These are phyloP conservation scores for Camelina laxa DNA, from an alignment of 345 rosid genomes.

Conservation along the genomic window DNA sequence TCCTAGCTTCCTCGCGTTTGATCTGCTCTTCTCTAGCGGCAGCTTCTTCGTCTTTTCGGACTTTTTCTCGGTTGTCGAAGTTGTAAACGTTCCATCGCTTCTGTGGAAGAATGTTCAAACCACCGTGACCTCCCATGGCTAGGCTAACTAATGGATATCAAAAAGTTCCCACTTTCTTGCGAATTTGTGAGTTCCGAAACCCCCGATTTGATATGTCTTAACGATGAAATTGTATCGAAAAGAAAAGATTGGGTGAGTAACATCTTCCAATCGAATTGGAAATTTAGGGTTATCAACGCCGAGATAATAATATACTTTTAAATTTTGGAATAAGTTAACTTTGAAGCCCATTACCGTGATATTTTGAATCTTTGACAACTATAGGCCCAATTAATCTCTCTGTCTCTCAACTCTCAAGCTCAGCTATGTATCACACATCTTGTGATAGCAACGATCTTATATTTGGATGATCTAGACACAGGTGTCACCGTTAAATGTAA, in stretches of 20 bases:
- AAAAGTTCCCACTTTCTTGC: not conserved
- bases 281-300: not conserved
- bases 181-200: not conserved
- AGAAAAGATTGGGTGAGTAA: not conserved
- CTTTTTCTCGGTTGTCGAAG: conserved; percentile 84
- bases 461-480: no score
- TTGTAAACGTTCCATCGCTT: conserved; percentile 96
- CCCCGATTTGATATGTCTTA: not conserved
- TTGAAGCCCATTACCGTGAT: not conserved
- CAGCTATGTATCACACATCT: no score
- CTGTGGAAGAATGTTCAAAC: conserved; percentile 91
- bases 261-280: not conserved
- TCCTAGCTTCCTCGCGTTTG: conserved; percentile 74
- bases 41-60: conserved; percentile 80
- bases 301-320: not conserved
- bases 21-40: conserved; percentile 89
- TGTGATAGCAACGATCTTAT: no score
- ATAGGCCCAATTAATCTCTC: not conserved
- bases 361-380: not conserved
- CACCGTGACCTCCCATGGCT: conserved; percentile 95
- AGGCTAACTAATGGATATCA: no score
- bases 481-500: no score
- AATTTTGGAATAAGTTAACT: not conserved
- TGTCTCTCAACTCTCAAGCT: no score
- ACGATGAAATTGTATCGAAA: no score